Evolutionary conservation across 495 filamentous ascomycete genomes (phyloP).

Genomic region (Cladorrhinum samala): DNA sequence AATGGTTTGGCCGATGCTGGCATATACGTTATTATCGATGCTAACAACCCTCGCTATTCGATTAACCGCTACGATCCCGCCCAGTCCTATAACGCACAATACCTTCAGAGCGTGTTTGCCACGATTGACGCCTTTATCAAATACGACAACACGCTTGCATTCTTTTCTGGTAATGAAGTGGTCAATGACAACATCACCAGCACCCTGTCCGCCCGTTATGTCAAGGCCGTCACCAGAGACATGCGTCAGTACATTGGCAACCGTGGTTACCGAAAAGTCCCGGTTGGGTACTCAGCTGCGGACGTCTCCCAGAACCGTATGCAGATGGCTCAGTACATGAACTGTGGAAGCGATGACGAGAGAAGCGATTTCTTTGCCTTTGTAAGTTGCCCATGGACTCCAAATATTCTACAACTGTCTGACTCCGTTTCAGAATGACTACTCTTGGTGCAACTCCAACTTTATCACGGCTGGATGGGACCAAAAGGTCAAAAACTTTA

Average conservation of each 20-base stretch:
- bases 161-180: constrained; percentile 97
- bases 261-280: constrained; percentile 70
- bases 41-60: constrained; percentile 58
- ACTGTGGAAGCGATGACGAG: constrained; percentile 83
- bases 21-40: constrained; percentile 86
- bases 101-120: constrained; percentile 87
- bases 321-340: constrained; percentile 88
- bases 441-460: constrained; percentile 91
- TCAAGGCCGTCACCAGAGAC: constrained; percentile 91
- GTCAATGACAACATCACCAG: constrained; percentile 74
- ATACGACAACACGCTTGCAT: constrained; percentile 85
- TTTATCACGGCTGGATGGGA: constrained; percentile 78
- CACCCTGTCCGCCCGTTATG: constrained; percentile 70
- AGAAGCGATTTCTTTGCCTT: constrained; percentile 94
- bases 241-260: constrained; percentile 77
- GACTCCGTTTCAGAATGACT: constrained; percentile 73
- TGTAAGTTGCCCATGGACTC: too few relatives aligned
- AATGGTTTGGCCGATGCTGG: constrained; percentile 68
- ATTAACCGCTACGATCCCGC: constrained; percentile 72
- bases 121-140: constrained; percentile 83
- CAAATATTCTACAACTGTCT: too few relatives aligned
- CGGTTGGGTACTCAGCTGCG: constrained; percentile 89
- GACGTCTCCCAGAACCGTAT: constrained; percentile 81
- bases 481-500: constrained; percentile 87
- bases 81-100: constrained; percentile 79